Conservation (phyloP, 495 filamentous ascomycete species). For the Platismatia glauca region DNA sequence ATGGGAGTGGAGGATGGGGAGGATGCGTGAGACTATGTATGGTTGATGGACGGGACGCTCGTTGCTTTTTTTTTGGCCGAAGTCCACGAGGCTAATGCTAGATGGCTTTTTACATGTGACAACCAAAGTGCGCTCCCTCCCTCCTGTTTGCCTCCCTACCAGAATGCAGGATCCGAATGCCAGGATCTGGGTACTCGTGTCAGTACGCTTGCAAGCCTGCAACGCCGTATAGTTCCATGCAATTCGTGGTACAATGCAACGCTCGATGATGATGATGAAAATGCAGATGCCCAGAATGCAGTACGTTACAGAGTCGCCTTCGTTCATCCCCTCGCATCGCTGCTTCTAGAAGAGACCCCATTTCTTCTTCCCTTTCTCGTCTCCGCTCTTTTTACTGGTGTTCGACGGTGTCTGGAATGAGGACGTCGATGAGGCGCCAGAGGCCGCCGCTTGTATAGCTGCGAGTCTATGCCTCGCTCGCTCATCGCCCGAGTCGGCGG, state of each 20-base stretch:
- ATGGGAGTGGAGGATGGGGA: conserved; percentile 17
- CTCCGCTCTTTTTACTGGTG: conserved; percentile 15
- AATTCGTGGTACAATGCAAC: neutral
- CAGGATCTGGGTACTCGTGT: neutral
- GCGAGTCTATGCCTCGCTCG: conserved; percentile 77
- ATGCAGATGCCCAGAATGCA: conserved; percentile 1
- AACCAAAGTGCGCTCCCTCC: neutral
- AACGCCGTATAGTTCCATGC: neutral
- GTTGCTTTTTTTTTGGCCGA: neutral
- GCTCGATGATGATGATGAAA: neutral
- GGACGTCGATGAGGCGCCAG: conserved; percentile 47
- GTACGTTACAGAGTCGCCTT: neutral
- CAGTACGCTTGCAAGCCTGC: neutral
- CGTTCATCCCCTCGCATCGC: neutral
- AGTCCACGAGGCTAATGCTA: neutral
- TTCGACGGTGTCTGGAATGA: conserved; percentile 21
- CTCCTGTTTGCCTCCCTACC: neutral
- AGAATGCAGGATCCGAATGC: neutral
- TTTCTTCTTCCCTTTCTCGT: conserved; percentile 14
- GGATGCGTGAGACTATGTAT: neutral
- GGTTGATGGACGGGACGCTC: neutral
- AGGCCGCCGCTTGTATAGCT: conserved; percentile 76
- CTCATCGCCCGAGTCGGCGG: conserved; percentile 86
- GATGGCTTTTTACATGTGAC: neutral
- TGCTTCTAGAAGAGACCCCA: conserved; percentile 20